Evolutionary conservation across 768 basidiomycete species (phyloP), one percentile per base, ranked within the genome.

Genomic region (Termitomyces sp.): DNA sequence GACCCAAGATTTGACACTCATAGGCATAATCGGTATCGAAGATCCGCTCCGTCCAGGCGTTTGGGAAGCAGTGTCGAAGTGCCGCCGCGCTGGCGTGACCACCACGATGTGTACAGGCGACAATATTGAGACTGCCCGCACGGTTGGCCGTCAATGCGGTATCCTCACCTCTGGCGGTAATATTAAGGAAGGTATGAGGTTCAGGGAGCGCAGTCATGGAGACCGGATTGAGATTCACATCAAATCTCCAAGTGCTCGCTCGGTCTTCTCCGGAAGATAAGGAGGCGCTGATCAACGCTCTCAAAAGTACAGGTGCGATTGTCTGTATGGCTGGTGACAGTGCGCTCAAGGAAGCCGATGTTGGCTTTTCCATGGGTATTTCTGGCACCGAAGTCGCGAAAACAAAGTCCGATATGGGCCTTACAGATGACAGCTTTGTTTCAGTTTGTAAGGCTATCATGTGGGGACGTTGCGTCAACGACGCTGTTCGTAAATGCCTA

Each of bases 21-120:
- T 98, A 59, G 89, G 84, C 46, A 91, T 99, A 63, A 84, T 86
- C 58, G 97, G 94, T 65, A 97, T 99, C 65, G 95, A 99, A 68
- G 95, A 99, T 68, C 97, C 95, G 44, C 81, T 99, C 3, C 90
- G 96, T 34, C 80, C 84, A 0, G 94, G 95, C 68, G 97, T 98
- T 27, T 83, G 83, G 11, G 82, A 93, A 17, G 94, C 96, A 16
- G 96, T 99, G 42, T 78, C 82, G 43, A 86, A 90, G 65, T 98
- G 95, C 66, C 95, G 66, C 85, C 85, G 65, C 81, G 96, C 97
- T 41, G 95, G 95, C 59, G 95, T 99, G 12, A 78, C 81, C 23
- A 87, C 98, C 75, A 98, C 96, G 76, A 98, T 98, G 95, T 96
- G 93, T 69, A 98, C 96, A 0, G 97, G 95, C 62, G 95, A 98